Base-by-base conservation (phyloP, 768 basidiomycete genomes). In the Leucocoprinus leucothites region DNA sequence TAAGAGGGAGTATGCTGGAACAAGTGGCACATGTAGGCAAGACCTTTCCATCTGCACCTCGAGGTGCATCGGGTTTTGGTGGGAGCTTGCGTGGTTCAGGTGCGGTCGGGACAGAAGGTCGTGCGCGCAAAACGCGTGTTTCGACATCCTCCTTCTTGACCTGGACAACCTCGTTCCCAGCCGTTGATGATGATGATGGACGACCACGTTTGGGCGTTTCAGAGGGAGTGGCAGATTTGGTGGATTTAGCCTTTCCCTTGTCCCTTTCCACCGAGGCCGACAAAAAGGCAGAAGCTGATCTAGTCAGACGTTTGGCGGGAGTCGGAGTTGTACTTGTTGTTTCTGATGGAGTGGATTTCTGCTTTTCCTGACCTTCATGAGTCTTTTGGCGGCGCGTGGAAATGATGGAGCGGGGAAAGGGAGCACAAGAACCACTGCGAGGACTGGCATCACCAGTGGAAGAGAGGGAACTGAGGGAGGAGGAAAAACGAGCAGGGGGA, bases 21-120 rank as follows among this genome's bases (percentile, higher is more conserved):
- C 89, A 91, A 22, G 86, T 91, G 64, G 76, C 70, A 59, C 89
- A 91, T n/a, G 71, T 81, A 46, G 89, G 89, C 26, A 89, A 69
- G 16, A 76, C 79, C 64, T 82, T 84, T 24, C 87, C 87, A 63
- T 88, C 85, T 48, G 79, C 71, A 26, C 84, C 87, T 58, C 77
- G 68, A 3, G 78, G 83, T 16, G 75, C 68, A 38, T 77, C 74
- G 42, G 71, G 68, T 58, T 72, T 74, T 2, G 67, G 51, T 1
- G 67, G 64, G n/a, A 65, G 60, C n/a, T 41, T 55, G 3, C 35
- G 34, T 34, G 53, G 26, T 44, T 72, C 72, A 63, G 75, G 74
- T 51, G 63, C 60, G 18, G 63, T 60, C 13, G 69, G 61, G 47
- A 66, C 64, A 21, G 75, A 67, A 22, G 76, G 79, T 42, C 82